Percentiles rank a stretch among this genome's conserved stretches.
phyloP scores from a whole-genome alignment of 1,284 basidiomycete species.

The Amylostereum areolatum region DNA sequence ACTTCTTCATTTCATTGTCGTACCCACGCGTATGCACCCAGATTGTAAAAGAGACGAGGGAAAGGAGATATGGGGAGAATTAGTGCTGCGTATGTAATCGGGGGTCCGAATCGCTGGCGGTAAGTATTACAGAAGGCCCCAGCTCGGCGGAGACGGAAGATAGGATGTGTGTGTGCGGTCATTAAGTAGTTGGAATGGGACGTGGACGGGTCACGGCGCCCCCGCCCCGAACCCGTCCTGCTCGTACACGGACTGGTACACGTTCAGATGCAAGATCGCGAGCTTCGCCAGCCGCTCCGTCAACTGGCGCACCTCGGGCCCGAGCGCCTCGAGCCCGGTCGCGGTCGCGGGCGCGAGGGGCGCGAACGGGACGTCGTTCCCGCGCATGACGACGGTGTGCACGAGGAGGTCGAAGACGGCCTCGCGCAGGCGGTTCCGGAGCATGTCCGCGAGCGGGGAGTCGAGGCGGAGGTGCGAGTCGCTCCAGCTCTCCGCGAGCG shows the following conservation, averaged over 20 bases:
- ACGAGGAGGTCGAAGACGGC: conserved; percentile 59
- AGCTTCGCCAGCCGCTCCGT: conserved; percentile 65
- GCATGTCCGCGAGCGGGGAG: conserved; percentile 45
- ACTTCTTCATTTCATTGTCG: too few species aligned
- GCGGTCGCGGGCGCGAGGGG: conserved; percentile 22
- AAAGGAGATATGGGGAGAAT: too few species aligned
- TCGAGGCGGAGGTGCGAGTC: conserved; percentile 51
- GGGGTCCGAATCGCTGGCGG: too few species aligned
- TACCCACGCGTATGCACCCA: too few species aligned
- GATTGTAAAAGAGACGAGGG: too few species aligned
- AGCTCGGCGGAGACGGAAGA: too few species aligned
- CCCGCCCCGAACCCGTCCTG: conserved; percentile 55
- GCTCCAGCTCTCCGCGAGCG: conserved; percentile 59
- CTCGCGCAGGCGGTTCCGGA: conserved; percentile 57
- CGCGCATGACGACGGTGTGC: conserved; percentile 39
- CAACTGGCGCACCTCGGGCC: conserved; percentile 61
- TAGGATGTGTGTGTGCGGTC: too few species aligned
- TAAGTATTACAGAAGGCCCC: too few species aligned
- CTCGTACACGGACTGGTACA: conserved; percentile 70
- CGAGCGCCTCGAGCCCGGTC: conserved; percentile 64
- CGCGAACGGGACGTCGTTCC: conserved; percentile 18
- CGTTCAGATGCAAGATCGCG: conserved; percentile 65
- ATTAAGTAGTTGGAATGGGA: too few species aligned
- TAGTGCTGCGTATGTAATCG: too few species aligned
- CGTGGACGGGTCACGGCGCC: too few species aligned